phyloP scores from a whole-genome alignment of 1,284 basidiomycete genomes.

The Malassezia nana region DNA sequence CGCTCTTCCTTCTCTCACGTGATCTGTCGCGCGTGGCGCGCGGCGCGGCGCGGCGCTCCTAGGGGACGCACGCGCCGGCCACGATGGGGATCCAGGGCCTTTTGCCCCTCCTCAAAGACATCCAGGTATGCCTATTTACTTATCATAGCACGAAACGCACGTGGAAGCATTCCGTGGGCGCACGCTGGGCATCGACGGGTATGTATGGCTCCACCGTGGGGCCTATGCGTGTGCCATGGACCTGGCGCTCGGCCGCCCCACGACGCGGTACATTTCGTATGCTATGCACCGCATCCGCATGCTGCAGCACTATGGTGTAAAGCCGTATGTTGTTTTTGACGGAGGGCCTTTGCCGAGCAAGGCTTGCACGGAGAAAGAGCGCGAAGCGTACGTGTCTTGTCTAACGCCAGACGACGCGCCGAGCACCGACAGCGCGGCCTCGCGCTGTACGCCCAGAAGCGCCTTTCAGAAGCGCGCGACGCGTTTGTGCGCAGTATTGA shows the following conservation, averaged over 20 bases:
- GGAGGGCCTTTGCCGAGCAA: slow-evolving; percentile 92
- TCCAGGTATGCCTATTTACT: slow-evolving; percentile 44
- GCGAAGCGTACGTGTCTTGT: slow-evolving; percentile 54
- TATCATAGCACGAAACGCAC: slow-evolving; percentile 20
- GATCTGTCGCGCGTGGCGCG: neutral
- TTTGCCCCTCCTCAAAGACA: slow-evolving; percentile 79
- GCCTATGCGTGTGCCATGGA: slow-evolving; percentile 79
- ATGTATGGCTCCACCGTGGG: slow-evolving; percentile 96
- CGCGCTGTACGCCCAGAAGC: slow-evolving; percentile 65
- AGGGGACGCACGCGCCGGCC: neutral
- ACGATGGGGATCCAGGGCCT: slow-evolving; percentile 77
- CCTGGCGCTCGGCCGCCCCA: slow-evolving; percentile 70
- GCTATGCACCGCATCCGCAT: slow-evolving; percentile 84
- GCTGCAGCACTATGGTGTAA: slow-evolving; percentile 70
- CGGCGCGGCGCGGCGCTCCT: neutral
- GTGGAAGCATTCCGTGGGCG: slow-evolving; percentile 30
- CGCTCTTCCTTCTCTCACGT: slow-evolving; percentile 7
- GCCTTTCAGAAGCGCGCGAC: slow-evolving; percentile 69
- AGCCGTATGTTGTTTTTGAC: slow-evolving; percentile 89
- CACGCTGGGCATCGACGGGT: slow-evolving; percentile 67
- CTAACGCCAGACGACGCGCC: neutral
- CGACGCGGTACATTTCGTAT: slow-evolving; percentile 83
- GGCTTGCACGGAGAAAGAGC: slow-evolving; percentile 72
- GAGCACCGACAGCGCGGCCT: slow-evolving; percentile 60
- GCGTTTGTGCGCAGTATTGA: slow-evolving; percentile 83